These are phyloP conservation scores for Physaria fendleri DNA, from an alignment of 345 rosid species.

Conservation along the genomic window DNA sequence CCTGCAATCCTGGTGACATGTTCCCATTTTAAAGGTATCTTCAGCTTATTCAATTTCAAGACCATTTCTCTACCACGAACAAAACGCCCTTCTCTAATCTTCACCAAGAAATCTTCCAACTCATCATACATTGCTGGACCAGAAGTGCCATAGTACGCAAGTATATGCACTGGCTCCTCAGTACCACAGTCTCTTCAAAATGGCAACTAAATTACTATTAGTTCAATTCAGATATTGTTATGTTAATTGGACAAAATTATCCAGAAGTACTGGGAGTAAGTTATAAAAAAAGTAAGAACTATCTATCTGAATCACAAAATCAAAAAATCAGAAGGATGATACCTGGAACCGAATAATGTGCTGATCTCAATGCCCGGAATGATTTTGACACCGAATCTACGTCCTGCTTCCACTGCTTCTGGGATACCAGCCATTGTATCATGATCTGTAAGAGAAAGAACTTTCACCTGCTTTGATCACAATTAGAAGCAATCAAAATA, in stretches of 20 bases:
- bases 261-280: too few relatives aligned
- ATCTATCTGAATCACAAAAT: neutral
- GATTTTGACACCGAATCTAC: constrained; percentile 68
- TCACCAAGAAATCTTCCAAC: constrained; percentile 55
- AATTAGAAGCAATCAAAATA: neutral
- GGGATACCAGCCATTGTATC: constrained; percentile 87
- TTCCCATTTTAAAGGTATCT: constrained; percentile 87
- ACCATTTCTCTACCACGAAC: constrained; percentile 80
- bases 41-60: constrained; percentile 66
- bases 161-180: constrained; percentile 91
- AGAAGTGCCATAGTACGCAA: constrained; percentile 89
- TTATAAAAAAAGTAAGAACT: neutral
- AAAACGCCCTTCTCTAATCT: constrained; percentile 84
- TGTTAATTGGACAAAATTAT: neutral
- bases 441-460: constrained; percentile 91
- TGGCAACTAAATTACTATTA: constrained; percentile 12
- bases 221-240: neutral
- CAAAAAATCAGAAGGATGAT: constrained; percentile 1
- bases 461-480: constrained; percentile 69
- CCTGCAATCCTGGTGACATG: constrained; percentile 81
- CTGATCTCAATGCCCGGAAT: constrained; percentile 95
- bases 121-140: constrained; percentile 64
- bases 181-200: constrained; percentile 40
- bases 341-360: constrained; percentile 75
- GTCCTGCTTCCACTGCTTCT: constrained; percentile 82